These are phyloP conservation scores for Strobilomyces dryophilus DNA, from an alignment of 768 basidiomycete species.

Conservation along the genomic window DNA sequence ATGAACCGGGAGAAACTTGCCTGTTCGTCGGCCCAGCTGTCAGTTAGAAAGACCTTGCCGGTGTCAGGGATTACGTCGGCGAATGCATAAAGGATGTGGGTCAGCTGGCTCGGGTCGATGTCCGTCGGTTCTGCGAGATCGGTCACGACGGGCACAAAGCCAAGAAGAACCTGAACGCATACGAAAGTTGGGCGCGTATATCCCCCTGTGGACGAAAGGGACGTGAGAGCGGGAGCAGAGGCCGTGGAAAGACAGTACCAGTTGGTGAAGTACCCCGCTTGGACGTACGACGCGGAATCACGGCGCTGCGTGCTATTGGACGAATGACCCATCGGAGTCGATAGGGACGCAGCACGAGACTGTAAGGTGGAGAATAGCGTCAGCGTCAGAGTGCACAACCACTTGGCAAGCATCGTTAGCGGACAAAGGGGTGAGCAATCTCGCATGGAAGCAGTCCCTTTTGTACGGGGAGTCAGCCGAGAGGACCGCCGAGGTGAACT, in stretches of 20 bases:
- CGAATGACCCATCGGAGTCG: background rate
- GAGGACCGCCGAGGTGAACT: constrained; percentile 6
- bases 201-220: constrained; percentile 37
- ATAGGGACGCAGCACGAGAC: constrained; percentile 11
- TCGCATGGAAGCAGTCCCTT: constrained; percentile 6
- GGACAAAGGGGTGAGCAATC: constrained; percentile 1
- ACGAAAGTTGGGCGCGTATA: constrained; percentile 65
- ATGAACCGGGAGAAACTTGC: constrained; percentile 27
- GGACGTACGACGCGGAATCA: constrained; percentile 24
- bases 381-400: constrained; percentile 6
- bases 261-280: constrained; percentile 36
- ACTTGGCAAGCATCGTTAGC: background rate
- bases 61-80: constrained; percentile 63
- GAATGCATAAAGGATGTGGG: constrained; percentile 79
- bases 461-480: constrained; percentile 9
- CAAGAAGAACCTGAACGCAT: constrained; percentile 16
- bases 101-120: constrained; percentile 54
- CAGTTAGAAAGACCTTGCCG: constrained; percentile 63
- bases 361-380: constrained; percentile 7
- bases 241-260: constrained; percentile 19
- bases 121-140: constrained; percentile 54
- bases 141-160: background rate
- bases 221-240: background rate
- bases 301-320: constrained; percentile 8
- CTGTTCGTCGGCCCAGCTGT: constrained; percentile 70